A percentile compares a stretch with the other conserved stretches of the same genome.
Conservation (phyloP, 768 basidiomycete species). For the Flagelloscypha sp. region DNA sequence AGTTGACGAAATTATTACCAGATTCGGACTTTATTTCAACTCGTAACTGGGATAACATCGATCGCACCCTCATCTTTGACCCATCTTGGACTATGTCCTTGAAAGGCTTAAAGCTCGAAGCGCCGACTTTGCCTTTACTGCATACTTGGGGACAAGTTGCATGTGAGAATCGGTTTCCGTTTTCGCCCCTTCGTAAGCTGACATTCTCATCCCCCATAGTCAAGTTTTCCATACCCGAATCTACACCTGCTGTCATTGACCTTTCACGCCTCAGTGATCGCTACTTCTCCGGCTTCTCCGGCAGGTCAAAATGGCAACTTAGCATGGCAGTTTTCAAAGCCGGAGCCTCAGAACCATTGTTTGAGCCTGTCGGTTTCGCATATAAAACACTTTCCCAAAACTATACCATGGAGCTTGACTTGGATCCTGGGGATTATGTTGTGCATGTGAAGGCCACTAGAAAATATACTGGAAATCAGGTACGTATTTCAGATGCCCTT, state of each 20-base stretch:
- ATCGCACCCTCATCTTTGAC: conserved; percentile 39
- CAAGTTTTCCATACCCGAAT: conserved; percentile 17
- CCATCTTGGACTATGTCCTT: conserved; percentile 38
- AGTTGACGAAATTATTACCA: conserved; percentile 14
- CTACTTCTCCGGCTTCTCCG: conserved; percentile 28
- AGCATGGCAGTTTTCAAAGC: conserved; percentile 44
- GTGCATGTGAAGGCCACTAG: no score
- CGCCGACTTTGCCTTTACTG: conserved; percentile 33
- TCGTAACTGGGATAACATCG: conserved; percentile 33
- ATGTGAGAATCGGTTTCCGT: conserved; percentile 28
- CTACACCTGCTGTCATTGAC: conserved; percentile 19
- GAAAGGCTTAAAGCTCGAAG: conserved; percentile 38
- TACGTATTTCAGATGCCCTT: no score
- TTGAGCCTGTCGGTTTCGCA: no score
- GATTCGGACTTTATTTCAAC: conserved; percentile 43
- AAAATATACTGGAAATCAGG: no score
- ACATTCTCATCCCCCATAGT: conserved; percentile 13
- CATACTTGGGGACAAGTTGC: conserved; percentile 50
- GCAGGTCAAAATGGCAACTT: conserved; percentile 35
- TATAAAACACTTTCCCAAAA: conserved; percentile 29
- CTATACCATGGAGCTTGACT: conserved; percentile 29
- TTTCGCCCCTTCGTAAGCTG: conserved; percentile 11
- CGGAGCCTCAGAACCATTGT: conserved; percentile 27
- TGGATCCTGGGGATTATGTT: conserved; percentile 36
- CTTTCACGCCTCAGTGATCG: conserved; percentile 23